Evolutionary conservation across 2,329 filamentous ascomycete genomes (phyloP).

Genomic region (Fusarium praegraminearum): DNA sequence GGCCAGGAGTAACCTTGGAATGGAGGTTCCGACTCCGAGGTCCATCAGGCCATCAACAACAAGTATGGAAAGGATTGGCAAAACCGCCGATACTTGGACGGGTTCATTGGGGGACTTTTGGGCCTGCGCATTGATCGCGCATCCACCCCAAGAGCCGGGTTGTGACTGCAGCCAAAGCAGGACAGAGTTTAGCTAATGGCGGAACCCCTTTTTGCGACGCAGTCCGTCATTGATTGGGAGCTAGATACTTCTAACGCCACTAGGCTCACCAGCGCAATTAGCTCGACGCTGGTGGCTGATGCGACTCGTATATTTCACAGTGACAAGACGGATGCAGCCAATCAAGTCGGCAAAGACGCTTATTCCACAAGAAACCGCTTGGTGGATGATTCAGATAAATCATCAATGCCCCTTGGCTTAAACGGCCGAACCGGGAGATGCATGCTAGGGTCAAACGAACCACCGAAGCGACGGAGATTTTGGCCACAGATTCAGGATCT

Average conservation of each 20-base stretch:
- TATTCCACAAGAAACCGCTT: too few species aligned
- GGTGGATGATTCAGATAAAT: background rate
- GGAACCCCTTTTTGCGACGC: slow-evolving; percentile 12
- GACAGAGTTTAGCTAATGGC: slow-evolving; percentile 1
- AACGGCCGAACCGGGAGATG: background rate
- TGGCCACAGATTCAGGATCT: background rate
- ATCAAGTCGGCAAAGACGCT: background rate
- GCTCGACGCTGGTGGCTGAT: background rate
- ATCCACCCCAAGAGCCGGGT: background rate
- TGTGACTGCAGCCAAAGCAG: background rate
- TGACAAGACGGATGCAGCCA: background rate
- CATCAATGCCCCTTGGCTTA: background rate
- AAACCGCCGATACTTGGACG: slow-evolving; percentile 1
- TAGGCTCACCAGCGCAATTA: background rate
- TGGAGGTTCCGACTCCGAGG: background rate
- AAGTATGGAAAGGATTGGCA: slow-evolving; percentile 34
- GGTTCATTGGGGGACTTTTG: background rate
- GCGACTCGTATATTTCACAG: background rate
- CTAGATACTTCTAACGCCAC: background rate
- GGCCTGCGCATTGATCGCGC: slow-evolving; percentile 16
- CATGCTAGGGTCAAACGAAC: slow-evolving; percentile 15
- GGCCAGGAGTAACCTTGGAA: slow-evolving; percentile 8
- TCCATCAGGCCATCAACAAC: slow-evolving; percentile 27
- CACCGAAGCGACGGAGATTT: background rate
- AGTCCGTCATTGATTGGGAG: background rate